Conservation (phyloP, 768 basidiomycete species). For the Lentinula boryana region DNA sequence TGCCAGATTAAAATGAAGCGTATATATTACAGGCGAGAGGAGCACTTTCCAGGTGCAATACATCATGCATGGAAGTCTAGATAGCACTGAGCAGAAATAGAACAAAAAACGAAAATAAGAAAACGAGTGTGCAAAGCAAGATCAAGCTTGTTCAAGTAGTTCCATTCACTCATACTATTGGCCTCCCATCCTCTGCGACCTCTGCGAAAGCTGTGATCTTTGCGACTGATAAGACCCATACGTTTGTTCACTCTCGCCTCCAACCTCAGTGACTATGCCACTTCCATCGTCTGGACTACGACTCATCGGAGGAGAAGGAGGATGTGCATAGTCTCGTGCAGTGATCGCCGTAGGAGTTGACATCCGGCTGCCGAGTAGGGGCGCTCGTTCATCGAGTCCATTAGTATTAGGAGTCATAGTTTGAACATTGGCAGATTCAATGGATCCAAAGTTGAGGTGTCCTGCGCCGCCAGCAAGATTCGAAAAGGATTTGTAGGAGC, state of each 20-base stretch:
- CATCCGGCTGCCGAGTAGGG: neutral
- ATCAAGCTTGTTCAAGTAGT: neutral
- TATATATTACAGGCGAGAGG: neutral
- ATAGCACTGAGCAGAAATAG: neutral
- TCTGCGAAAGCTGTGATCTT: neutral
- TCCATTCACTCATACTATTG: neutral
- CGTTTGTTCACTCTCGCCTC: neutral
- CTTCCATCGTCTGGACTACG: neutral
- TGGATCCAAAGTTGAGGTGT: neutral
- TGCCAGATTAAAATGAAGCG: no score
- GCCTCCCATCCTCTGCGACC: neutral
- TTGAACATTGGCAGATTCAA: neutral
- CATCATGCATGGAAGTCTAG: neutral
- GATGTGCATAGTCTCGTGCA: neutral
- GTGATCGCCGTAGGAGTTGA: neutral
- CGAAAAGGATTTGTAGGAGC: slow-evolving; percentile 22
- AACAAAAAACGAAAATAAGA: neutral
- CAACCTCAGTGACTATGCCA: neutral
- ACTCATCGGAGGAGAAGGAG: neutral
- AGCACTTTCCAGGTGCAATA: neutral
- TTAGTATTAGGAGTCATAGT: neutral
- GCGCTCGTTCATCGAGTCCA: neutral
- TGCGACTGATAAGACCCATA: neutral
- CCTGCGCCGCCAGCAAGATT: neutral
- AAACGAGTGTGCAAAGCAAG: neutral